Conservation (phyloP, 805 yeast genomes). For the Saturnispora halmiae region DNA sequence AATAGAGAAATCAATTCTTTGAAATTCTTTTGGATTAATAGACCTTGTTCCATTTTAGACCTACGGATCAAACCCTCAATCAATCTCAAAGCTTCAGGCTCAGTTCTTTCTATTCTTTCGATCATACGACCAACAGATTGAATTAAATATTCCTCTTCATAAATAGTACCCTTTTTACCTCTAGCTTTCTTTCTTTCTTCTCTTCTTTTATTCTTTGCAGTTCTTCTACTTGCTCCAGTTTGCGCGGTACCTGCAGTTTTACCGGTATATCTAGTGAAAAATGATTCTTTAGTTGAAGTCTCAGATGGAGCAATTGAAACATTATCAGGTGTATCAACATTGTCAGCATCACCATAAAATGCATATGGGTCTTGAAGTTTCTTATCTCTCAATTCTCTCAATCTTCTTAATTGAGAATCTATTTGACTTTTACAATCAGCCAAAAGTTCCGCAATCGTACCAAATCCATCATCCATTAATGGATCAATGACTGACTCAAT, state of each 20-base stretch:
- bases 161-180: constrained; percentile 95
- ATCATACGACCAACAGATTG: constrained; percentile 80
- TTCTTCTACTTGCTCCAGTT: constrained; percentile 89
- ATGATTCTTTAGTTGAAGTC: constrained; percentile 84
- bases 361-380: constrained; percentile 79
- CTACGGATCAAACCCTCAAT: constrained; percentile 73
- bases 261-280: constrained; percentile 93
- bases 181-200: constrained; percentile 94
- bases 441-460: constrained; percentile 71
- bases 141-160: constrained; percentile 92
- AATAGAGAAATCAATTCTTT: constrained; percentile 47
- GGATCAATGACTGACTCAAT: constrained; percentile 57
- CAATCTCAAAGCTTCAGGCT: constrained; percentile 62
- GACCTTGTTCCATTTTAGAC: constrained; percentile 66
- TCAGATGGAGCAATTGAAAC: constrained; percentile 93
- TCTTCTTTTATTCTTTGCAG: constrained; percentile 85
- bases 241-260: constrained; percentile 93
- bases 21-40: constrained; percentile 64
- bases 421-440: constrained; percentile 92
- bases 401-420: constrained; percentile 69
- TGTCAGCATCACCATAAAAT: constrained; percentile 63
- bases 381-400: constrained; percentile 77
- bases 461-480: constrained; percentile 80
- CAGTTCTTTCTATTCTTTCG: constrained; percentile 69
- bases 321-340: constrained; percentile 77